A percentile compares a stretch with the other conserved stretches of the same genome.
Evolutionary conservation across 164 flowering plant genomes (phyloP).

Genomic region (Vitis vinifera): DNA sequence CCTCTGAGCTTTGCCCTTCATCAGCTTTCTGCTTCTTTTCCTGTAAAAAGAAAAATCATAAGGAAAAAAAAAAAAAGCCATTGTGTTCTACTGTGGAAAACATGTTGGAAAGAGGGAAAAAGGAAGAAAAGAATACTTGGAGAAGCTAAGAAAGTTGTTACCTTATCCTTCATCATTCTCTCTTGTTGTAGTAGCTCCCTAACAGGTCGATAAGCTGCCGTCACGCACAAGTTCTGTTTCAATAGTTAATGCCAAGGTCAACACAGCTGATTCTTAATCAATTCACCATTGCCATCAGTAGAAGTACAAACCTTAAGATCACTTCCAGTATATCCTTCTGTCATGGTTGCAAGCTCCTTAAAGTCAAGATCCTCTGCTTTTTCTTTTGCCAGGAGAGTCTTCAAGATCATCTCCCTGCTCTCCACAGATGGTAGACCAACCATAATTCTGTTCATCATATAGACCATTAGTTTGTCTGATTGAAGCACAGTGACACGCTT

Average conservation of each 20-base stretch:
- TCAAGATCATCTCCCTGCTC: conserved; percentile 69
- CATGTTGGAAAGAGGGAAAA: no score
- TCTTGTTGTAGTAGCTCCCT: conserved; percentile 91
- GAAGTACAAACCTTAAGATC: conserved; percentile 67
- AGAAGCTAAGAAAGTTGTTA: conserved; percentile 19
- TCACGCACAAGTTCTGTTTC: conserved; percentile 83
- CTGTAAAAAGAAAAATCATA: conserved; percentile 25
- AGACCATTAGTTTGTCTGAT: background rate
- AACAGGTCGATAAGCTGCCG: conserved; percentile 96
- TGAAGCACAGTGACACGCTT: background rate
- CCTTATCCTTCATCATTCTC: conserved; percentile 65
- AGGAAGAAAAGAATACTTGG: no score
- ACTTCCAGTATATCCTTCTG: conserved; percentile 83
- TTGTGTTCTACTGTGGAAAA: no score
- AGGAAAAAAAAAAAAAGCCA: background rate
- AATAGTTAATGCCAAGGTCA: conserved; percentile 16
- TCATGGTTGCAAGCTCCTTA: conserved; percentile 63
- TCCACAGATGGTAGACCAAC: conserved; percentile 70
- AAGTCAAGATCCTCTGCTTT: conserved; percentile 53
- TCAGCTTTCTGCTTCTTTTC: conserved; percentile 63
- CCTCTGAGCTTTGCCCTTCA: conserved; percentile 45
- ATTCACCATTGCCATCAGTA: background rate
- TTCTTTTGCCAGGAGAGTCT: conserved; percentile 67
- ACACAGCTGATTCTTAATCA: conserved; percentile 4
- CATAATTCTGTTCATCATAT: conserved; percentile 56